These are phyloP conservation scores for Tricholomella constricta DNA, from an alignment of 768 basidiomycete genomes.

Conservation along the genomic window DNA sequence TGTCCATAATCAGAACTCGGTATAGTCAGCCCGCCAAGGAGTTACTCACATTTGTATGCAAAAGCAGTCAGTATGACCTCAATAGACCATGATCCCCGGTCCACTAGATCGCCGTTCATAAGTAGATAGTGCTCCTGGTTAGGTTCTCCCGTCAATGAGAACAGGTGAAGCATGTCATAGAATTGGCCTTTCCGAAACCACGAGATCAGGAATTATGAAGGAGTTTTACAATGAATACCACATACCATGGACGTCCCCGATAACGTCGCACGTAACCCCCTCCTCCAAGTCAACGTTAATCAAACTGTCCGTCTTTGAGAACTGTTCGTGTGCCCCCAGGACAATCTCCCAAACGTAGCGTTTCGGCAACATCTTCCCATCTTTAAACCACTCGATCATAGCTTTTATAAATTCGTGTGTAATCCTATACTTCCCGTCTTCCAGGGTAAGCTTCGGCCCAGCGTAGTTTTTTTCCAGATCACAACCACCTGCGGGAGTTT, in stretches of 20 bases:
- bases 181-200: constrained; percentile 71
- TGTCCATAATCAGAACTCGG: constrained; percentile 29
- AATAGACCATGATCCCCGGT: constrained; percentile 94
- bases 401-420: constrained; percentile 75
- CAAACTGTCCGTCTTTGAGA: constrained; percentile 78
- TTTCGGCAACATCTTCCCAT: constrained; percentile 87
- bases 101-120: constrained; percentile 96
- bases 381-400: constrained; percentile 93
- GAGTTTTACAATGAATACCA: constrained; percentile 5
- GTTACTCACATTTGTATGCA: constrained; percentile 84
- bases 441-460: constrained; percentile 69
- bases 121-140: constrained; percentile 81
- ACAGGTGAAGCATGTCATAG: constrained; percentile 89
- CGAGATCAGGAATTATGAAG: neutral
- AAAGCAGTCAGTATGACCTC: constrained; percentile 93
- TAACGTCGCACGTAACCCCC: constrained; percentile 86
- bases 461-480: constrained; percentile 71
- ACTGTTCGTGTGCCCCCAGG: constrained; percentile 76
- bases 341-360: constrained; percentile 96
- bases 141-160: constrained; percentile 84
- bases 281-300: constrained; percentile 75
- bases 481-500: constrained; percentile 68
- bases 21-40: neutral
- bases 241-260: constrained; percentile 93
- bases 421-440: constrained; percentile 71